A percentile compares a stretch with the other conserved stretches of the same genome.
phyloP scores from a whole-genome alignment of 352 stramenopile genomes.

The Pythium sukuiense region DNA sequence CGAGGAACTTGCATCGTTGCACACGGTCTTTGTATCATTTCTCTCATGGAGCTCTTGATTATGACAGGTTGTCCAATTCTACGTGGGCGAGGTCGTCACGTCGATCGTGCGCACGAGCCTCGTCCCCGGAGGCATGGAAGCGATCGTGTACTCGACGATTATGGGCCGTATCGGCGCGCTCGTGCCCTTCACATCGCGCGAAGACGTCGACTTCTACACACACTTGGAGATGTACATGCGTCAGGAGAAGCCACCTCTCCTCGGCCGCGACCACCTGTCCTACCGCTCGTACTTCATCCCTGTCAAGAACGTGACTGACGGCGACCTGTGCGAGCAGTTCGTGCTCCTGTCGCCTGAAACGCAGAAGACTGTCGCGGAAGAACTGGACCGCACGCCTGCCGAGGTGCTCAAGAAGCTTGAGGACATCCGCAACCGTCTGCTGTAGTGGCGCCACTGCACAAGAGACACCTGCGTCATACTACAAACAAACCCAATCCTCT shows the following conservation, averaged over 20 bases:
- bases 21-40: neutral
- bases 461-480: neutral
- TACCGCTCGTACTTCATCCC: slow-evolving; percentile 98
- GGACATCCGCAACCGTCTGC: slow-evolving; percentile 95
- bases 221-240: slow-evolving; percentile 97
- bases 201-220: slow-evolving; percentile 98
- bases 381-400: slow-evolving; percentile 94
- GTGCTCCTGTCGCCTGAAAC: slow-evolving; percentile 90
- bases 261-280: slow-evolving; percentile 95
- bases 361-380: slow-evolving; percentile 95
- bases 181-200: slow-evolving; percentile 95
- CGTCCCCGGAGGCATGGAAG: slow-evolving; percentile 95
- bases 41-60: neutral
- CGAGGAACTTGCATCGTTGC: neutral
- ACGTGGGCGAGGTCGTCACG: slow-evolving; percentile 98
- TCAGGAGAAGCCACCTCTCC: slow-evolving; percentile 90
- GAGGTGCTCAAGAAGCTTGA: slow-evolving; percentile 99
- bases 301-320: slow-evolving; percentile 98
- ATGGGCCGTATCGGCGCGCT: slow-evolving; percentile 96
- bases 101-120: slow-evolving; percentile 94
- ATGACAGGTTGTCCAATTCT: slow-evolving; percentile 89
- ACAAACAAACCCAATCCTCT: neutral
- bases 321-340: slow-evolving; percentile 98
- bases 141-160: slow-evolving; percentile 97
- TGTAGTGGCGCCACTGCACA: slow-evolving; percentile 69